Base-by-base conservation (phyloP, 106 monocot species). In the Phalaenopsis aphrodite region DNA sequence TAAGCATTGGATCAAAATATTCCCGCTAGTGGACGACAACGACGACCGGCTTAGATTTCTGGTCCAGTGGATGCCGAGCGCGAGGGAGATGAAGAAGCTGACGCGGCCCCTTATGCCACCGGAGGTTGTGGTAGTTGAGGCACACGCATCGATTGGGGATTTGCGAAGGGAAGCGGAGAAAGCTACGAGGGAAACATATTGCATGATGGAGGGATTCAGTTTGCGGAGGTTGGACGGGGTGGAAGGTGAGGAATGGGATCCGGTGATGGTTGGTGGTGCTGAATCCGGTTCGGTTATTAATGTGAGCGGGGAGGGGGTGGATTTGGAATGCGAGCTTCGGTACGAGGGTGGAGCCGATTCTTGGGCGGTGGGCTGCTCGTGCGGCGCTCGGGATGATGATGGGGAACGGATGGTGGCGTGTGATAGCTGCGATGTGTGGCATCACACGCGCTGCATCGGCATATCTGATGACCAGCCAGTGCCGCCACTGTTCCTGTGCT, bases 351-450 rank as follows among this genome's bases (percentile, higher is more conserved):
- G 94, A 2, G 85, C 42, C 14, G 92, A 98, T n/a, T 78, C 67
- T 56, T 90, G 94, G 92, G 71, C 82, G 14, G 94, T 94, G 80
- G 87, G 83, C 2, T 99, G 98, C 80, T 49, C 68, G 52, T 99
- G 98, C 82, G 91, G 98, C 39, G 94, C 94, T 4, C 78, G 81
- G 78, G 98, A 99, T 67, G 98, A 93, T 76, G 98, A 99, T 46
- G 98, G 98, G 57, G 98, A 99, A 89, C 82, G 98, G 77, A 99
- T 99, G 98, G 90, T 94, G 81, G 90, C 94, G 1, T 99, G 98
- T 81, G 94, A 99, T 65, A 85, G 82, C 4, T 99, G 98, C 83
- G 92, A 91, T 71, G 88, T 90, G 16, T 99, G 98, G 94, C 94
- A 99, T 45, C 98, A 99, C 88, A 99, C 98, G 9, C 83, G 88